Conservation (phyloP, 108 stramenopile species). For the Parietichytrium sp. region DNA sequence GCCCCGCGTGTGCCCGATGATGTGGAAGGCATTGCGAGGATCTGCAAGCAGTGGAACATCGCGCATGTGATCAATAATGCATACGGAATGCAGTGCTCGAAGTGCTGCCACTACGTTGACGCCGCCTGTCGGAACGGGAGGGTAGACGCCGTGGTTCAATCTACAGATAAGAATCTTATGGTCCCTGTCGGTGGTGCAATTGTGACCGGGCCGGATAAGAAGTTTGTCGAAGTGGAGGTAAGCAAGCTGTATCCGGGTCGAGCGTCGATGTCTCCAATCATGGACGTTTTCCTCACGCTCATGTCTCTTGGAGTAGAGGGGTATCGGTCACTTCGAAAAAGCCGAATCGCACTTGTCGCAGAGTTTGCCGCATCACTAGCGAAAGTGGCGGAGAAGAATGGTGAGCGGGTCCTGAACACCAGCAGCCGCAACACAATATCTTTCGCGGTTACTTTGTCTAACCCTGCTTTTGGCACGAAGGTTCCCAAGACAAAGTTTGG, state of each 20-base stretch:
- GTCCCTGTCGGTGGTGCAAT: conserved; percentile 94
- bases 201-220: conserved; percentile 71
- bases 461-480: conserved; percentile 31
- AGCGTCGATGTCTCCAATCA: conserved; percentile 82
- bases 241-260: conserved; percentile 93
- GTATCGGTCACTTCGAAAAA: conserved; percentile 40
- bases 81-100: conserved; percentile 88
- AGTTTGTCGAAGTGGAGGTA: conserved; percentile 66
- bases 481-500: conserved; percentile 79
- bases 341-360: conserved; percentile 60
- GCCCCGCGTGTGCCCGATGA: conserved; percentile 92
- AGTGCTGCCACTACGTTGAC: conserved; percentile 47
- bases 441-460: conserved; percentile 80
- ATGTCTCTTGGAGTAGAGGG: conserved; percentile 81
- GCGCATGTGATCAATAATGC: conserved; percentile 96
- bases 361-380: conserved; percentile 61
- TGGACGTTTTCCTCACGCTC: conserved; percentile 95
- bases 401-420: conserved; percentile 77
- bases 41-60: conserved; percentile 67
- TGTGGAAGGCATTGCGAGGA: conserved; percentile 78
- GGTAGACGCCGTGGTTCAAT: conserved; percentile 93
- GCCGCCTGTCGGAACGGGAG: conserved; percentile 46
- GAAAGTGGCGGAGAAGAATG: conserved; percentile 71
- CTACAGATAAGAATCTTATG: conserved; percentile 97
- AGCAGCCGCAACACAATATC: conserved; percentile 85